Conservation (phyloP, 2,329 filamentous ascomycete genomes). For the Arthrobotrys sinensis region DNA sequence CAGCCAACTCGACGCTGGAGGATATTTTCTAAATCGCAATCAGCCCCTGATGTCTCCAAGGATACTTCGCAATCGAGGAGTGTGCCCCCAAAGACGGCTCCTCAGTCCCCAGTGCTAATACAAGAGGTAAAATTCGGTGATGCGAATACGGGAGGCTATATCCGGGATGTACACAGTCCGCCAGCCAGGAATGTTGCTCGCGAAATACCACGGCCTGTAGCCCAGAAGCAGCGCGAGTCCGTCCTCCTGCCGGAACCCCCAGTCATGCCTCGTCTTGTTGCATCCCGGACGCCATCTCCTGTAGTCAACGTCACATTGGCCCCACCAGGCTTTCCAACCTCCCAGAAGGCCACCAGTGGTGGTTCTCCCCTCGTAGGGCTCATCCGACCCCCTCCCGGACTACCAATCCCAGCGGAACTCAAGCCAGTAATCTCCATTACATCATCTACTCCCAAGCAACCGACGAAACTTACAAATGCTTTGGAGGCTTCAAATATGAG, state of each 20-base stretch:
- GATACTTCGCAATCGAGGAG: conserved; percentile 20
- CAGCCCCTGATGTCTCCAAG: conserved; percentile 53
- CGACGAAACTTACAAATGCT: conserved; percentile 22
- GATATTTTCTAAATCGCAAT: conserved; percentile 47
- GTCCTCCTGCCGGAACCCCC: conserved; percentile 50
- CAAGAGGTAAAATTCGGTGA: conserved; percentile 47
- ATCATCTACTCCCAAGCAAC: conserved; percentile 39
- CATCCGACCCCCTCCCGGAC: conserved; percentile 41
- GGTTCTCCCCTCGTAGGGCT: neutral
- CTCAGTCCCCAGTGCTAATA: conserved; percentile 42
- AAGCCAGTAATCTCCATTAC: conserved; percentile 49
- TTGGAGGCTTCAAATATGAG: conserved; percentile 41
- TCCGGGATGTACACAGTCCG: conserved; percentile 45
- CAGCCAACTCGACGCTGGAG: conserved; percentile 49
- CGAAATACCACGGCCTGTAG: conserved; percentile 6
- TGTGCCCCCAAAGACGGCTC: conserved; percentile 31
- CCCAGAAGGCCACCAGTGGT: conserved; percentile 13
- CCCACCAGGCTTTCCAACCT: conserved; percentile 15
- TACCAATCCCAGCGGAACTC: conserved; percentile 46
- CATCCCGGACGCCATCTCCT: conserved; percentile 49
- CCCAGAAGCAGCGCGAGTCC: conserved; percentile 50
- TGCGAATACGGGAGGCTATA: conserved; percentile 30
- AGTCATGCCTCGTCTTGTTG: conserved; percentile 40
- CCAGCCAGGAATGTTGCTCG: neutral
- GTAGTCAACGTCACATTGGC: conserved; percentile 41